A percentile compares a stretch with the other conserved stretches of the same genome.
Conservation (phyloP, 169 alveolate species). For the Perkinsus marinus region DNA sequence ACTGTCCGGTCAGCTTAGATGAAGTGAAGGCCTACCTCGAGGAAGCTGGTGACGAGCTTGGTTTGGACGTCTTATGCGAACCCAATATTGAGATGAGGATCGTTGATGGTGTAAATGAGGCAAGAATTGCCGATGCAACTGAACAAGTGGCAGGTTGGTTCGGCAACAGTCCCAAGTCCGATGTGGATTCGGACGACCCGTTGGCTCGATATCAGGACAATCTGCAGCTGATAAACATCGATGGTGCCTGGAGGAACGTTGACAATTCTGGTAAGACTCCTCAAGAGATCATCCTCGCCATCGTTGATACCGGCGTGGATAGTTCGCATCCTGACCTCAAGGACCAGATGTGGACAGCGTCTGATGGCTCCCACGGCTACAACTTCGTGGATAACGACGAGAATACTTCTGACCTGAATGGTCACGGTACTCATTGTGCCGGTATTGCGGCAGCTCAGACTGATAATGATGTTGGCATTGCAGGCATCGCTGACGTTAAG, state of each 20-base stretch:
- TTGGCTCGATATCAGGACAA: constrained; percentile 20
- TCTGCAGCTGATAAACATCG: background rate
- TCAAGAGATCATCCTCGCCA: constrained; percentile 25
- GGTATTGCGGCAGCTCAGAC: constrained; percentile 33
- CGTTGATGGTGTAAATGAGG: background rate
- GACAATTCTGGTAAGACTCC: constrained; percentile 6
- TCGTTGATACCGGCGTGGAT: constrained; percentile 30
- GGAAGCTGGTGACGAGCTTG: background rate
- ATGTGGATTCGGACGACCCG: constrained; percentile 18
- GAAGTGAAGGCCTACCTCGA: background rate
- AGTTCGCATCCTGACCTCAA: constrained; percentile 27
- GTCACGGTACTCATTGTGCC: constrained; percentile 38
- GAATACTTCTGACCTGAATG: constrained; percentile 24
- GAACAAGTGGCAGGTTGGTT: constrained; percentile 14
- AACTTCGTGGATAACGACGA: constrained; percentile 27
- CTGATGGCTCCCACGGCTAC: constrained; percentile 28
- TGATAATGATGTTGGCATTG: constrained; percentile 15
- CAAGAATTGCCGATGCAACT: background rate
- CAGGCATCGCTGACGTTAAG: constrained; percentile 26
- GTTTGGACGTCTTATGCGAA: background rate
- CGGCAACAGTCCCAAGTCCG: constrained; percentile 18
- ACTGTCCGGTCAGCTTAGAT: background rate
- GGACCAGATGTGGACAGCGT: constrained; percentile 29
- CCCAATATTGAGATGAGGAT: background rate
- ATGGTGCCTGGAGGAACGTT: background rate